These are phyloP conservation scores for Mycosphaerella sp. DNA, from an alignment of 2,329 filamentous ascomycete genomes.

Conservation along the genomic window DNA sequence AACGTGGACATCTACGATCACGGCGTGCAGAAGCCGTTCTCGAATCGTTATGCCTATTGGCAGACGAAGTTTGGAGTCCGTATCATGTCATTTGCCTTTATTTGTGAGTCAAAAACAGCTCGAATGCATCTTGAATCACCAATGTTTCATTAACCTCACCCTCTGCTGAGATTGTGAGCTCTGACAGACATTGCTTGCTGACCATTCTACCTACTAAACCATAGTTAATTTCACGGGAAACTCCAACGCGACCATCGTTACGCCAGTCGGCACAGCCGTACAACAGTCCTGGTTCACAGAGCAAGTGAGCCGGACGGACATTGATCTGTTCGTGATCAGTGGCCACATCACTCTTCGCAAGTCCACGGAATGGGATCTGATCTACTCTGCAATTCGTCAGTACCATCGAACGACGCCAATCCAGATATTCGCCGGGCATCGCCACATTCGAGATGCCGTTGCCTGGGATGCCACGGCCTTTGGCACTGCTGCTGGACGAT, in stretches of 20 bases:
- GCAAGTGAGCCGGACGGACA: slow-evolving; percentile 50
- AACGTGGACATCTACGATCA: slow-evolving; percentile 45
- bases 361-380: slow-evolving; percentile 41
- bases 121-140: no score
- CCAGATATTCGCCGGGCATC: slow-evolving; percentile 52
- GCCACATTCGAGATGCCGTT: slow-evolving; percentile 54
- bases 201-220: no score
- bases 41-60: slow-evolving; percentile 45
- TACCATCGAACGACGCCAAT: slow-evolving; percentile 54
- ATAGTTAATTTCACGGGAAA: slow-evolving; percentile 48
- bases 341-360: slow-evolving; percentile 56
- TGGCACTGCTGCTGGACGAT: slow-evolving; percentile 56
- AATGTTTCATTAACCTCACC: no score
- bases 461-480: slow-evolving; percentile 58
- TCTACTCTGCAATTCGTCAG: slow-evolving; percentile 55
- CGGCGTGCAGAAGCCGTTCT: slow-evolving; percentile 30
- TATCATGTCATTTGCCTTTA: slow-evolving; percentile 50
- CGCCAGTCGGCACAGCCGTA: slow-evolving; percentile 48
- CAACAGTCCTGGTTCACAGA: slow-evolving; percentile 56
- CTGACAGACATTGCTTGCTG: no score
- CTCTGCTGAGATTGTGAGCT: no score
- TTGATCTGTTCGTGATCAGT: slow-evolving; percentile 59
- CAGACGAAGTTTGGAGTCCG: slow-evolving; percentile 44
- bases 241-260: slow-evolving; percentile 56
- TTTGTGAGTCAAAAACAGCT: slow-evolving; percentile 23